Conservation (phyloP, 208 protist genomes). For the Trypanosoma scelopori region DNA sequence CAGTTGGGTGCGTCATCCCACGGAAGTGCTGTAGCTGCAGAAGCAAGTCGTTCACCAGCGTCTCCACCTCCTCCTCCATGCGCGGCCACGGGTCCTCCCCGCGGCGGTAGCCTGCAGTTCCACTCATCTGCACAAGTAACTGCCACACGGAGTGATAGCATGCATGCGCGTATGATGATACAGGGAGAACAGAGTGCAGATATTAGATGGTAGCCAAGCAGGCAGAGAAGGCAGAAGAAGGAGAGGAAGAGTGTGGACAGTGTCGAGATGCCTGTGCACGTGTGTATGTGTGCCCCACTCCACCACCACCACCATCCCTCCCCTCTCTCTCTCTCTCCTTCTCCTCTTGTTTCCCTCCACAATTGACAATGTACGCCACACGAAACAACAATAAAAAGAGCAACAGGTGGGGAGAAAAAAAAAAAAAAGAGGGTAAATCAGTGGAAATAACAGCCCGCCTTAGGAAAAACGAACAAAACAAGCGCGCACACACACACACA, state of each 20-base stretch:
- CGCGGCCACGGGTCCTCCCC: conserved; percentile 80
- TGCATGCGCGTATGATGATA: background rate
- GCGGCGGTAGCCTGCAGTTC: conserved; percentile 6
- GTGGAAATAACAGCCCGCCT: conserved; percentile 17
- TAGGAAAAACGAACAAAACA: too few species aligned
- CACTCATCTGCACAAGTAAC: background rate
- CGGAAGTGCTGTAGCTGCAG: conserved; percentile 61
- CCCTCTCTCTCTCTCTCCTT: too few species aligned
- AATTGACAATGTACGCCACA: conserved; percentile 5
- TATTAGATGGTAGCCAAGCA: background rate
- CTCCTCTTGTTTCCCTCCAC: too few species aligned
- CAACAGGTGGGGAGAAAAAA: too few species aligned
- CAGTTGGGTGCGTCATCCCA: conserved; percentile 45
- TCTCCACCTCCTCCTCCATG: conserved; percentile 78
- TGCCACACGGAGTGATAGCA: background rate
- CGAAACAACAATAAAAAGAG: conserved; percentile 3
- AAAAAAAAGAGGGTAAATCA: conserved; percentile 20
- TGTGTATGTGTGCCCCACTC: too few species aligned
- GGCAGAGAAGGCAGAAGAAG: conserved; percentile 5
- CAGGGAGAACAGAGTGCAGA: background rate
- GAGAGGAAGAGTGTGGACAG: conserved; percentile 1
- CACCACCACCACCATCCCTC: too few species aligned
- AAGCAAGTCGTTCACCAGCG: conserved; percentile 62
- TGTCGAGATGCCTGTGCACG: too few species aligned
- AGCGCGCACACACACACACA: too few species aligned